Base-by-base conservation (phyloP, 225 moss, liverwort and hornwort genomes). In the Bryoerythrophyllum caledonicum region DNA sequence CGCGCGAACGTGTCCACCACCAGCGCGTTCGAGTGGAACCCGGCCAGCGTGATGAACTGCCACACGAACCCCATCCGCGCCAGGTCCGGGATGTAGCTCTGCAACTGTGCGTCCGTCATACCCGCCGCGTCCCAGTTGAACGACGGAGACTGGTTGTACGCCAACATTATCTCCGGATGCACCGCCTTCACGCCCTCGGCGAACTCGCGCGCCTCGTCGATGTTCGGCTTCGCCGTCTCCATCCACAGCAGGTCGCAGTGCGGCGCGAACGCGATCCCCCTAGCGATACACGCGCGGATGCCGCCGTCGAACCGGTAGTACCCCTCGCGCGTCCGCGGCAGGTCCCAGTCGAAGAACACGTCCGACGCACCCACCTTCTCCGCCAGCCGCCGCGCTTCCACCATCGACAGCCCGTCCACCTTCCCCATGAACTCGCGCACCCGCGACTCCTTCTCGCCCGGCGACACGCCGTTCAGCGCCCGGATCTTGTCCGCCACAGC, bases 121-220 rank as follows among this genome's bases (percentile, higher is more conserved):
- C 89, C 89, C 1, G 93, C 93, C 44, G 91, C 89, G 71, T 93
- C 93, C 93, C 93, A 93, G 81, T 93, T 93, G 87, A 93, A 93
- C 35, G 89, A 89, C 21, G 93, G 93, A 41, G 91, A 91, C 75
- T 89, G 80, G 66, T 93, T 93, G 81, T 93, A 93, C 8, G 93
- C 93, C 75, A 93, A 60, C 93, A 93, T 93, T 32, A 53, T 1
- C 60, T 93, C 85, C 30, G 93, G 91, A 48, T 82, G 82, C 82
- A 4, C 63, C 1, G 84, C 79, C 30, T 40, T 77, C 79, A 93
- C 83, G 21, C 93, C 76, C 20, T 35, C 68, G 27, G 90, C 86
- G 59, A 92, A 92, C 40, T 75, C 82, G 5, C 84, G 79, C 4
- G 92, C 92, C 77, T 92, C 88, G 24, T 25, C 15, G 61, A 90